Evolutionary conservation across 345 rosid species (phyloP), one percentile per base, ranked within the genome.

Genomic region (Populus deltoides): DNA sequence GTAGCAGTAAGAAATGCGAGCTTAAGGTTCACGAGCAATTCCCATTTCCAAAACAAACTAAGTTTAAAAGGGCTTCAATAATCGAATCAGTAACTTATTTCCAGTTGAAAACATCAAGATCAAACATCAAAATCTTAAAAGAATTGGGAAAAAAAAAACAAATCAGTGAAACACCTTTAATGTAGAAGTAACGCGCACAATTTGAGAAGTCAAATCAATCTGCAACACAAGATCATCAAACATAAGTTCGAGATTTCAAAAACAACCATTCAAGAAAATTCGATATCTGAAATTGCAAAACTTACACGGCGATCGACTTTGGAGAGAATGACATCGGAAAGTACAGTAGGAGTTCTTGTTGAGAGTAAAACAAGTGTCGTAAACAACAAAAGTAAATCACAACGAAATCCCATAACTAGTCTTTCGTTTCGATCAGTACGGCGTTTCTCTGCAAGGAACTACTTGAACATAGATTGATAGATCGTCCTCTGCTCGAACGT

Each of bases 221-320:
- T 94, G 89, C 90, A 86, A 66, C 35, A 78, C 13, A n/a, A 27
- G 47, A 41, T 33, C 51, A 69, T 45, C 45, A 76, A 41, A 36
- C 15, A 38, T 12, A 35, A 47, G 15, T 29, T 51, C 15, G 57
- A 18, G n/a, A 35, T 17, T 55, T 7, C 25, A 53, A 72, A 72
- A 59, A 22, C n/a, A 55, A 35, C 27, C 29, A 55, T 51, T 18
- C 9, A 72, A n/a, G 41, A 72, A 20, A 51, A 43, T 4, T 12
- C 31, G 43, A 72, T n/a, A 9, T 11, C 29, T 4, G 38, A 1
- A 15, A 70, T n/a, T 66, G 85, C 38, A n/a, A 24, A 82, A 87
- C 97, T 89, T 91, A 96, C 98, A 72, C 91, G 97, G 80, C 97
- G 94, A 72, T 93, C 97, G 45, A 96, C 98, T 85, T 87, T 92